Evolutionary conservation across 2,329 filamentous ascomycete genomes (phyloP), one percentile per base, ranked within the genome.

Genomic region (Colletotrichum nymphaeae): DNA sequence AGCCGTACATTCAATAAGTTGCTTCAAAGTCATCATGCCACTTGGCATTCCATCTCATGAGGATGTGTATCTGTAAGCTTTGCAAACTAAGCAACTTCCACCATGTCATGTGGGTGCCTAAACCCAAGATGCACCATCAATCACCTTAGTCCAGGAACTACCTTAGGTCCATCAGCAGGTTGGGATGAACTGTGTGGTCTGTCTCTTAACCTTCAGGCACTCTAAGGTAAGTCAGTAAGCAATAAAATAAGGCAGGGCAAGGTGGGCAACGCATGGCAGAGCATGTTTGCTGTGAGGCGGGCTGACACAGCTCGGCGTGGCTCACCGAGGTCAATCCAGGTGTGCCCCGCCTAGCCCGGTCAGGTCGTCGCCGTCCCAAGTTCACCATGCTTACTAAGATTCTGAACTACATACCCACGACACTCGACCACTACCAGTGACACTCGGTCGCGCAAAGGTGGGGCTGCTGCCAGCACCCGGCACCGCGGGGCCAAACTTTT

Each of bases 401-500:
- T 9, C 11, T 8, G 5, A 26, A 16, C 22, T 24, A 19, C 60
- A 19, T 8, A 53, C 55, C 28, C 24, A 24, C 24, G 24, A 24
- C 24, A 24, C 26, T 26, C 12, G 16, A 26, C 32, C 32, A 35
- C 14, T 42, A 42, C 37, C 37, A 42, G 37, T 42, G 37, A 19
- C 37, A 42, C 37, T 7, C 22, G 32, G 37, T 32, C 26, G 49
- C 52, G 66, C 9, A 30, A 11, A 14, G 12, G 46, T 58, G 46
- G 56, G 22, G 19, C 69, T 63, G 69, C 63, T 74, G 69, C 57
- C 69, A n/a, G 58, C 72, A 74, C 55, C 60, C 59, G 74, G 66
- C 59, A 52, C 72, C 71, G 75, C 68, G 75, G 75, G 75, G 74
- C 75, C 74, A 70, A 75, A 75, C 74, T 76, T 76, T 76, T 76